phyloP scores from a whole-genome alignment of 139 green algal species.

The Closterium sp. region DNA sequence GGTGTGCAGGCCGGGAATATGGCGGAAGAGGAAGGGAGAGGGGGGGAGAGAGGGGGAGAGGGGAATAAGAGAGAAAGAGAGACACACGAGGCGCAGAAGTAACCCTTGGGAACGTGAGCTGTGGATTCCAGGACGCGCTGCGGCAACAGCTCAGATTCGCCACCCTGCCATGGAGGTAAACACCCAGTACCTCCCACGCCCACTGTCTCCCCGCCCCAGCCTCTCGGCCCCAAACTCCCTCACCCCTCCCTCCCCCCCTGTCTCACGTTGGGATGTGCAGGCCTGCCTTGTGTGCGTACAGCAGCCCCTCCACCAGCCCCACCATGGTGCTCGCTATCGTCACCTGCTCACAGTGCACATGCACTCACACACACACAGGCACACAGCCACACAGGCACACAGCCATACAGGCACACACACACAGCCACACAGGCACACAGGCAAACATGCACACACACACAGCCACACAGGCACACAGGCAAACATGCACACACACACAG shows the following conservation, averaged over 20 bases:
- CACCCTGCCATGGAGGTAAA: not conserved
- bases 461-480: no score
- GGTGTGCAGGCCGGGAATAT: not conserved
- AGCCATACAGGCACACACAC: no score
- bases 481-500: no score
- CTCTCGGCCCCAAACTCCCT: not conserved
- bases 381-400: not conserved
- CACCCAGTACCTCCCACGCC: not conserved
- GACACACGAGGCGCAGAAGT: no score
- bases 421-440: no score
- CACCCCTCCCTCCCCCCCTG: not conserved
- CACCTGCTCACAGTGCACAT: constrained; percentile 8
- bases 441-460: no score
- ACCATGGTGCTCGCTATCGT: constrained; percentile 49
- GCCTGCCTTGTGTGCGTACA: constrained; percentile 46
- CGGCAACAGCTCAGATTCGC: not conserved
- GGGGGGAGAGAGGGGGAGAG: not conserved
- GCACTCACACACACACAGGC: no score
- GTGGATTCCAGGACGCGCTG: not conserved
- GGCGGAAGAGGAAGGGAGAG: not conserved
- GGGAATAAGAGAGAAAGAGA: not conserved
- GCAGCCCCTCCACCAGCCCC: constrained; percentile 47
- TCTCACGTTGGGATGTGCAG: constrained; percentile 10
- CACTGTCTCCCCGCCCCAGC: not conserved
- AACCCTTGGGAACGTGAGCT: not conserved